Evolutionary conservation across 1,284 basidiomycete genomes (phyloP), one percentile per base, ranked within the genome.

Genomic region (Inonotus hispidus): DNA sequence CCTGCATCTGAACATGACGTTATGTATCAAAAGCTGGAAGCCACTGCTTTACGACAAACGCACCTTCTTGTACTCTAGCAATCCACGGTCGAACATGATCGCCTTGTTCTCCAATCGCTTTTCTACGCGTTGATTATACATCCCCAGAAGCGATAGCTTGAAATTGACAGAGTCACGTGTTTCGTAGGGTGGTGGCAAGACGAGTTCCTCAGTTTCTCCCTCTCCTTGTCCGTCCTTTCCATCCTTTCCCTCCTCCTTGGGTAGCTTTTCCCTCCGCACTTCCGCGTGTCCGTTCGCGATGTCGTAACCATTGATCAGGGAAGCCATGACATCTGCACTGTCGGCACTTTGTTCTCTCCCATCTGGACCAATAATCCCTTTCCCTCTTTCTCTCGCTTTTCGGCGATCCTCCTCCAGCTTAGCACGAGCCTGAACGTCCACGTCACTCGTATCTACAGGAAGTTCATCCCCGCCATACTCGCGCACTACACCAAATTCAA

Each of bases 1-100:
- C 90, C 79, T 92, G 87, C 76, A 94, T 92, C 92, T 97, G 72
- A 41, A 43, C 37, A 38, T 39, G 23, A 46, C 21, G 14, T 13
- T 46, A 3, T 27, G 23, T 46, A 39, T 13, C 16, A 11, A 46
- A 47, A 46, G 21, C 16, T 46, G 45, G 25, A 38, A 10, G 16
- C 11, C 16, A 14, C 7, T 8, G 8, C 4, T 32, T 32, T 8
- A 32, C 7, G n/a, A 14, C 11, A 38, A 8, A 45, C 59, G 67
- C 75, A 94, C 94, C 84, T 93, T 92, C 73, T 95, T 97, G 72
- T 96, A 94, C 69, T 98, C 95, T 50, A 97, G 79, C 62, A 99
- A 74, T 1, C 93, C 93, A 56, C 96, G 82, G 69, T 98, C 92
- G 70, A 95, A 96, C 72, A 99, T 92, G 63, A 98, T 75, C n/a